These are phyloP conservation scores for Aspergillus carlsbadensis DNA, from an alignment of 495 filamentous ascomycete genomes.

Conservation along the genomic window DNA sequence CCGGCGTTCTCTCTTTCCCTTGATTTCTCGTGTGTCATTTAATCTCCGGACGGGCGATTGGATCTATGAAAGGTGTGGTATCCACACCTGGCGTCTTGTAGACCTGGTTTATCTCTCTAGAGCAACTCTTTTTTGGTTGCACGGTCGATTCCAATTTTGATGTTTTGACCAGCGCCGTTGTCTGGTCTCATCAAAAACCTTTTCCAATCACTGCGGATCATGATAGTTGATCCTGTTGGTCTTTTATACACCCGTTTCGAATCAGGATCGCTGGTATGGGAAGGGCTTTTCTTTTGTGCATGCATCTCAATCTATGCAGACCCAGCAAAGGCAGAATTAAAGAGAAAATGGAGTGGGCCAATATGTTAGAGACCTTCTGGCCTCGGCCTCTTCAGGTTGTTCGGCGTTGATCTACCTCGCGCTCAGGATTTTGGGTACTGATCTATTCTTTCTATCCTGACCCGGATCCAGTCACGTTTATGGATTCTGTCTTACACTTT, in stretches of 20 bases:
- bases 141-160: conserved; percentile 9
- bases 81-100: conserved; percentile 27
- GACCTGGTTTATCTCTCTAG: conserved; percentile 24
- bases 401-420: conserved; percentile 23
- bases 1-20: conserved; percentile 21
- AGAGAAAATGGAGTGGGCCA: conserved; percentile 5
- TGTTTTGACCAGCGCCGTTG: conserved; percentile 1
- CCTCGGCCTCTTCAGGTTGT: conserved; percentile 12
- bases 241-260: conserved; percentile 17
- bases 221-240: conserved; percentile 6
- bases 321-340: conserved; percentile 9
- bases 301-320: conserved; percentile 15
- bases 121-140: conserved; percentile 24
- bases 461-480: conserved; percentile 15
- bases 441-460: conserved; percentile 16
- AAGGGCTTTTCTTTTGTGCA: conserved; percentile 12
- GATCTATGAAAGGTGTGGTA: conserved; percentile 25
- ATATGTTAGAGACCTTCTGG: conserved; percentile 13
- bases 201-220: conserved; percentile 5
- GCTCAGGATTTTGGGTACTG: conserved; percentile 17
- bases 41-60: conserved; percentile 23
- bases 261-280: conserved; percentile 15
- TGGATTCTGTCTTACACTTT: conserved; percentile 10
- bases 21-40: conserved; percentile 20
- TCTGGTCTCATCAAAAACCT: conserved; percentile 4